These are phyloP conservation scores for Theobroma cacao DNA, from an alignment of 345 rosid species.

Conservation along the genomic window DNA sequence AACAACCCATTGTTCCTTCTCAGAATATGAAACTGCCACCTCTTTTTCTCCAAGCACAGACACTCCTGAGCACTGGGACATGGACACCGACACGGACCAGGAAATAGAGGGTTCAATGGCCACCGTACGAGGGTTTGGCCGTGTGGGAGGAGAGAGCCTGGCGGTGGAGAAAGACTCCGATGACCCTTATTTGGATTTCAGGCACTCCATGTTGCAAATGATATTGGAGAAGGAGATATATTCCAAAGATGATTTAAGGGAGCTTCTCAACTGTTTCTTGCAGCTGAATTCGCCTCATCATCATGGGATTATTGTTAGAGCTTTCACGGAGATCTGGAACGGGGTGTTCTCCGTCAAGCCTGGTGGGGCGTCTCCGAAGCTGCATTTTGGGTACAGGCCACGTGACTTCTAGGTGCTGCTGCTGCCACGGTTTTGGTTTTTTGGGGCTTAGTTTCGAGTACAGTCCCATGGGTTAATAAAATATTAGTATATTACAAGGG, in stretches of 20 bases:
- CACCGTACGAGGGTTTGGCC: constrained; percentile 44
- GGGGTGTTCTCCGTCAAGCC: constrained; percentile 55
- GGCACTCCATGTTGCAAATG: constrained; percentile 96
- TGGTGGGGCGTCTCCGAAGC: background rate
- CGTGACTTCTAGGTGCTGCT: constrained; percentile 22
- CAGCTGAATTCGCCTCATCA: constrained; percentile 75
- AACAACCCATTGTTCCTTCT: background rate
- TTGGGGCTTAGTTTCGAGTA: background rate
- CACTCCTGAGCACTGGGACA: constrained; percentile 22
- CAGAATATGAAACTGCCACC: constrained; percentile 26
- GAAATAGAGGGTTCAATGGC: constrained; percentile 19
- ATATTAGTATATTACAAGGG: background rate
- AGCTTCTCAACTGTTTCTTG: constrained; percentile 82
- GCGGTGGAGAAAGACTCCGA: constrained; percentile 96
- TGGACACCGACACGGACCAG: constrained; percentile 22
- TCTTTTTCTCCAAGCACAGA: constrained; percentile 35
- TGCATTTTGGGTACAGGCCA: constrained; percentile 19
- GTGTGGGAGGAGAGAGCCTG: constrained; percentile 61
- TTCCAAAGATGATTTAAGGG: constrained; percentile 71
- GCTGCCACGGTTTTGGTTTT: background rate
- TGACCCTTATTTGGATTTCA: constrained; percentile 87
- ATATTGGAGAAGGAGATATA: constrained; percentile 84
- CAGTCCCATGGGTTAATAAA: background rate
- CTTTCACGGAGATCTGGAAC: constrained; percentile 96
- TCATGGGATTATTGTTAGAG: constrained; percentile 77